phyloP scores from a whole-genome alignment of 768 basidiomycete species.

The Saitozyma sp. region DNA sequence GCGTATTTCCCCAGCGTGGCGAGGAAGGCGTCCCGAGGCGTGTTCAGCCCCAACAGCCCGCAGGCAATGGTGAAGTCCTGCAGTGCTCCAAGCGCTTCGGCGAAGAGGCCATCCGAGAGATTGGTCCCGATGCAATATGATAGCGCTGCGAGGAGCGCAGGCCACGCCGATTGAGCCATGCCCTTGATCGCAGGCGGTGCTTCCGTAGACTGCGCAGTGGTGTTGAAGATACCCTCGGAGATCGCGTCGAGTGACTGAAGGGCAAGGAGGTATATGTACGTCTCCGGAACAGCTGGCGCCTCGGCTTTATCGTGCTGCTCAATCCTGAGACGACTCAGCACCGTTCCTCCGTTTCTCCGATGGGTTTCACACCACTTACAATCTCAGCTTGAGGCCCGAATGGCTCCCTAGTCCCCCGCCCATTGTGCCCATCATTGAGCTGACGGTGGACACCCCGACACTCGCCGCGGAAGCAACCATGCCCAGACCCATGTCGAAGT shows the following conservation, averaged over 20 bases:
- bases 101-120: constrained; percentile 87
- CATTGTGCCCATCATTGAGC: constrained; percentile 74
- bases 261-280: constrained; percentile 87
- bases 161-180: constrained; percentile 88
- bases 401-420: constrained; percentile 73
- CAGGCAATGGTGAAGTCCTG: constrained; percentile 83
- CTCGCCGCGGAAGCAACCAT: constrained; percentile 81
- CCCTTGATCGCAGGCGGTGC: constrained; percentile 61
- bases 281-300: constrained; percentile 86
- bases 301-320: constrained; percentile 98
- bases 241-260: constrained; percentile 83
- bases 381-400: constrained; percentile 79
- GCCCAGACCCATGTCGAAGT: constrained; percentile 56
- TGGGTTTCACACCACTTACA: constrained; percentile 59
- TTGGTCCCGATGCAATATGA: constrained; percentile 88
- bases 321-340: constrained; percentile 61
- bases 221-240: constrained; percentile 75
- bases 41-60: constrained; percentile 80
- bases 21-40: constrained; percentile 91
- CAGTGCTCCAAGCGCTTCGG: constrained; percentile 76
- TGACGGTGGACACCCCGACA: constrained; percentile 78
- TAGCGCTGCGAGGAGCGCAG: constrained; percentile 82
- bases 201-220: constrained; percentile 53
- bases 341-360: constrained; percentile 2
- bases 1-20: constrained; percentile 85